Percentiles rank a stretch among this genome's conserved stretches.
phyloP scores from a whole-genome alignment of 106 monocot species.

The Dendrobium chrysotoxum region DNA sequence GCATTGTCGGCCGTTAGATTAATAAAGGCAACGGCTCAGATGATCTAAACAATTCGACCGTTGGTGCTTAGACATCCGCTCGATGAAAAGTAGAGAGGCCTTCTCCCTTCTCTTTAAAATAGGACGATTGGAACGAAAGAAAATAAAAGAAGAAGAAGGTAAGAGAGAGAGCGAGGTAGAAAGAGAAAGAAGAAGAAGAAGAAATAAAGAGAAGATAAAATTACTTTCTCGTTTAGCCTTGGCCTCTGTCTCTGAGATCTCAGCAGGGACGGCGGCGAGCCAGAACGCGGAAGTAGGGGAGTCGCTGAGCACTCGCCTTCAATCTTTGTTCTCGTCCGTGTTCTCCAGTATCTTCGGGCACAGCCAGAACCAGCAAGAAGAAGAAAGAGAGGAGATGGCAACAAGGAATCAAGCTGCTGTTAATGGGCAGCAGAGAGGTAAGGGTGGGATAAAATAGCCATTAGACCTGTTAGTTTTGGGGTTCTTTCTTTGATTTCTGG shows the following conservation, averaged over 20 bases:
- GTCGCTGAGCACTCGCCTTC: conserved; percentile 18
- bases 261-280: not conserved
- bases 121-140: too few relatives aligned
- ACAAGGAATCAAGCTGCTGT: conserved; percentile 9
- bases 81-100: not conserved
- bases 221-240: too few relatives aligned
- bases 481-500: not conserved
- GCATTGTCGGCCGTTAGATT: too few relatives aligned
- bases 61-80: not conserved
- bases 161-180: too few relatives aligned
- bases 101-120: too few relatives aligned
- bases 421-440: not conserved
- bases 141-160: too few relatives aligned
- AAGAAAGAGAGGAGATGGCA: conserved; percentile 13
- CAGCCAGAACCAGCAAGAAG: not conserved
- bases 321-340: conserved; percentile 17
- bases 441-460: not conserved
- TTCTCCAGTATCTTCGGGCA: conserved; percentile 5
- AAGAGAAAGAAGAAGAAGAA: not conserved
- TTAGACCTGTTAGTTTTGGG: too few relatives aligned
- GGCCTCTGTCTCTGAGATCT: not conserved
- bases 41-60: not conserved
- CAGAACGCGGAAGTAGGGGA: conserved; percentile 6
- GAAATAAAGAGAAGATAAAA: not conserved
- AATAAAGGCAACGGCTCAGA: not conserved